A percentile compares a stretch with the other conserved stretches of the same genome.
phyloP scores from a whole-genome alignment of 768 basidiomycete genomes.

The Aureoboletus auriporus region DNA sequence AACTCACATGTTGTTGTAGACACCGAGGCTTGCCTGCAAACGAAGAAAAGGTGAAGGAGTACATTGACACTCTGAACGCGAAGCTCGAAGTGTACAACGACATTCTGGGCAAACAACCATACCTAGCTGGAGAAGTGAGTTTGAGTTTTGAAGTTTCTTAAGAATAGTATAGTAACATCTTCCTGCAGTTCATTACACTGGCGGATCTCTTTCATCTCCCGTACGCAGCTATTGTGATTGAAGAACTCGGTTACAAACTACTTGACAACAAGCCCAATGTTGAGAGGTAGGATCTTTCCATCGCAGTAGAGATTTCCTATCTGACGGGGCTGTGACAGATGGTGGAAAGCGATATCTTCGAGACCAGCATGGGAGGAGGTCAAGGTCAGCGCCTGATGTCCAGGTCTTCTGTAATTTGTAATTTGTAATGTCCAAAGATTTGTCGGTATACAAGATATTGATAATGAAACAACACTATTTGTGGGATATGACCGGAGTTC shows the following conservation, averaged over 20 bases:
- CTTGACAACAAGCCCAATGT: constrained; percentile 24
- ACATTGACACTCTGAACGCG: constrained; percentile 24
- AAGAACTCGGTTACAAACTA: constrained; percentile 18
- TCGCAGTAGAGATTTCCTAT: too few relatives aligned
- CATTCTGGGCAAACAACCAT: constrained; percentile 50
- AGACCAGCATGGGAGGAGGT: constrained; percentile 47
- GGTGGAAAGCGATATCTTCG: constrained; percentile 48
- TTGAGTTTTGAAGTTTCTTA: neutral
- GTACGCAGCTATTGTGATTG: constrained; percentile 30
- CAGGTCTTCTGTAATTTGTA: neutral
- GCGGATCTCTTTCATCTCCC: constrained; percentile 46
- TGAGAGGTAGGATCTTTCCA: constrained; percentile 16
- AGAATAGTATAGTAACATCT: neutral
- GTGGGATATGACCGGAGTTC: too few relatives aligned
- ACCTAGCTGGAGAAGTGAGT: constrained; percentile 54
- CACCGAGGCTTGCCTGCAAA: constrained; percentile 12
- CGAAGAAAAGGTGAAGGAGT: constrained; percentile 20
- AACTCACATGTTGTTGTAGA: constrained; percentile 8
- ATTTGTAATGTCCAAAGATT: neutral
- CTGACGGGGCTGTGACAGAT: constrained; percentile 28
- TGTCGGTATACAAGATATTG: neutral
- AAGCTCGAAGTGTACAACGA: constrained; percentile 50
- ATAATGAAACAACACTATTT: too few relatives aligned
- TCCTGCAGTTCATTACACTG: constrained; percentile 36
- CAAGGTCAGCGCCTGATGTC: constrained; percentile 30